phyloP scores from a whole-genome alignment of 208 protist genomes.

The Acanthamoeba triangularis region DNA sequence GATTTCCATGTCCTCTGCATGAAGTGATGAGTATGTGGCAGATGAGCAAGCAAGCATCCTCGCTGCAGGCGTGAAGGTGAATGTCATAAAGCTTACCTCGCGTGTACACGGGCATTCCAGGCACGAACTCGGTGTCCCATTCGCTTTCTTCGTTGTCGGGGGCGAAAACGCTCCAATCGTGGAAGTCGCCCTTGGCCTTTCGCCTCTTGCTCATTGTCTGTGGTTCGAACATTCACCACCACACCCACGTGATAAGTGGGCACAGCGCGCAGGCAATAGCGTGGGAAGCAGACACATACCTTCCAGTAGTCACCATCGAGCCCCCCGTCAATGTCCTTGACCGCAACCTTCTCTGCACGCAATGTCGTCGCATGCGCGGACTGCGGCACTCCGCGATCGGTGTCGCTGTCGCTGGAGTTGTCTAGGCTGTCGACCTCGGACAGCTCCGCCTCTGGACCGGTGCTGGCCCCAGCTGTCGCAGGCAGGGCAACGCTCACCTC shows the following conservation, averaged over 20 bases:
- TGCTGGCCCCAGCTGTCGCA: neutral
- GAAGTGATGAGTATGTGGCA: neutral
- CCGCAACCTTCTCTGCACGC: neutral
- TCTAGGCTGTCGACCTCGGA: neutral
- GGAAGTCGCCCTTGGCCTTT: neutral
- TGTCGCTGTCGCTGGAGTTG: neutral
- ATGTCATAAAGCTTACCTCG: neutral
- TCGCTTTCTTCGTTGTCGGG: neutral
- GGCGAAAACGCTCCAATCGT: neutral
- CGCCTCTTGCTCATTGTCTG: neutral
- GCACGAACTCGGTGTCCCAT: neutral
- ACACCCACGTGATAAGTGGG: neutral
- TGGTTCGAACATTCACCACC: neutral
- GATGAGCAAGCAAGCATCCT: neutral
- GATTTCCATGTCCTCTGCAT: slow-evolving; percentile 7
- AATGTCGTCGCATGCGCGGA: neutral
- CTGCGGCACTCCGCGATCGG: neutral
- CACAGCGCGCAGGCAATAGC: neutral
- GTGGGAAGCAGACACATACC: neutral
- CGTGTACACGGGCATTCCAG: neutral
- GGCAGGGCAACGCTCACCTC: neutral
- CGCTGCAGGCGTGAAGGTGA: no score
- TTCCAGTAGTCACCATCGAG: slow-evolving; percentile 6
- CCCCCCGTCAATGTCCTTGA: neutral
- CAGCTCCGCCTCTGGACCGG: neutral